Base-by-base conservation (phyloP, 73 alveolate species). In the Chromera velia region DNA sequence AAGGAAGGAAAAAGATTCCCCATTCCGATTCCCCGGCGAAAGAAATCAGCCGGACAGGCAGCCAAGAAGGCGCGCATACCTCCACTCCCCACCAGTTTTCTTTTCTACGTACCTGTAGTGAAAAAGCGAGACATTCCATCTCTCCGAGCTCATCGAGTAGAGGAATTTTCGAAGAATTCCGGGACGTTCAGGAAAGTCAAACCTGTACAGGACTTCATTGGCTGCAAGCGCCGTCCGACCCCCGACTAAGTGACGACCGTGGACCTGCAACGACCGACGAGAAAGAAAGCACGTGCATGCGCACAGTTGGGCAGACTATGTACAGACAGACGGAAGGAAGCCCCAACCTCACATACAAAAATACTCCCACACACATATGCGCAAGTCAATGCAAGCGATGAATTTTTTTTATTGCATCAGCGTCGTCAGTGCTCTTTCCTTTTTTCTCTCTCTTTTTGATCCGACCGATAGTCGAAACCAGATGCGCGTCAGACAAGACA, bases 141-240 rank as follows among this genome's bases (percentile, higher is more conserved):
- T 46, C 40, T 71, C 73, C 45, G 72, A 18, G 69, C n/a, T 9
- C 75, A 55, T 10, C 7, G 70, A 55, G 32, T 55, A 40, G 55
- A 76, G 30, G 76, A 76, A 76, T 68, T 45, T 76, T 64, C 66
- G 49, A 34, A 76, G 72, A n/a, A 76, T 74, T 24, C 85, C 85
- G 26, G 85, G 85, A 33, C 70, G 68, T 62, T 79, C 85, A 9
- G 85, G 85, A 67, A 79, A 79, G 68, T 79, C 85, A 28, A 79
- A 67, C 67, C 85, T 63, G 62, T 65, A 79, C 55, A 79, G 79
- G 1, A 74, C 85, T 48, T 79, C 85, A 66, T 79, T 17, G 31
- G 7, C n/a, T 6, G 70, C 55, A 4, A 40, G 55, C 55, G 55
- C 22, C 22, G 55, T 13, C 22, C 55, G 55, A 13, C 55, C 55